Evolutionary conservation across 495 filamentous ascomycete species (phyloP).

Genomic region (Platismatia glauca): DNA sequence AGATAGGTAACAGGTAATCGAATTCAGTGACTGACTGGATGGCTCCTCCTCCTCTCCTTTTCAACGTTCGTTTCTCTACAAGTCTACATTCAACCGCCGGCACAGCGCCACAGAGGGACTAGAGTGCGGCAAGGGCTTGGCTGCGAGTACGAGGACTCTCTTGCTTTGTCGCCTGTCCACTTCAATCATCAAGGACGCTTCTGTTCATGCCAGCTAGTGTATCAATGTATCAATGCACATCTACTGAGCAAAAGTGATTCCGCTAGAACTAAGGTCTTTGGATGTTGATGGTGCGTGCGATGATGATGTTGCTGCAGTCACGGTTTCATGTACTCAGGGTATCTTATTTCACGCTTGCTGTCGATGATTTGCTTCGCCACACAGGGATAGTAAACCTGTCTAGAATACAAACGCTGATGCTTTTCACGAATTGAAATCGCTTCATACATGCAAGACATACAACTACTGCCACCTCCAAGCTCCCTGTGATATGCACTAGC

Average conservation of each 20-base stretch:
- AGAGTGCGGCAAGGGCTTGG: not conserved
- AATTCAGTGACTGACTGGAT: not conserved
- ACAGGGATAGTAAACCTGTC: not conserved
- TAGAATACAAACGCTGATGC: not conserved
- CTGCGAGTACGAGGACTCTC: no score
- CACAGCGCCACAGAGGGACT: not conserved
- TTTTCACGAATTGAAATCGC: not conserved
- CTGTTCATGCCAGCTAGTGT: not conserved
- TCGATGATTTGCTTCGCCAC: not conserved
- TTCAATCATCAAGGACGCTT: not conserved
- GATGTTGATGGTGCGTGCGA: no score
- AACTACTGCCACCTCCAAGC: not conserved
- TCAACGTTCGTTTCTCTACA: no score
- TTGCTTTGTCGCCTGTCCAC: no score
- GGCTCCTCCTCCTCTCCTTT: not conserved
- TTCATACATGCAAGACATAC: not conserved
- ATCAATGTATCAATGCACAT: not conserved
- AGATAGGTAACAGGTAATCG: no score
- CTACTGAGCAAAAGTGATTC: not conserved
- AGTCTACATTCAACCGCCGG: not conserved
- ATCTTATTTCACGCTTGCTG: not conserved
- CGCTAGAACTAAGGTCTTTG: not conserved
- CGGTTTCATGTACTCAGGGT: not conserved
- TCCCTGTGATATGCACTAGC: not conserved
- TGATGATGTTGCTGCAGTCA: not conserved